Base-by-base conservation (phyloP, 306 rosid species). In the Castanopsis chinensis region DNA sequence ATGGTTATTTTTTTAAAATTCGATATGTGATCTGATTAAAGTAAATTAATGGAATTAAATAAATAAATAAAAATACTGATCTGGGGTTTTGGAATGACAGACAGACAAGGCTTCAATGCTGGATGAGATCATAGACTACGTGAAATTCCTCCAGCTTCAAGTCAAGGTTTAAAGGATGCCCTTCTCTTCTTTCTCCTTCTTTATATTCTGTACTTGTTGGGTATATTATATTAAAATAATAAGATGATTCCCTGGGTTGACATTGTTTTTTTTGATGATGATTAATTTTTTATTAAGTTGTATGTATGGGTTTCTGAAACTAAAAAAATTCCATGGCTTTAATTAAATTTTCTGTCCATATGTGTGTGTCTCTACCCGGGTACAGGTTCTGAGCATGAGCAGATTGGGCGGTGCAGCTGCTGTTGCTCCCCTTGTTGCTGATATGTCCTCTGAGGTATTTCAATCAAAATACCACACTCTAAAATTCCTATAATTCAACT, bases 41-140 rank as follows among this genome's bases (percentile, higher is more conserved):
- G 14, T 63, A 5, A 63, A 37, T 33, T 6, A 37, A 20, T 69
- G 14, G 27, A 49, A 2, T 3, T 49, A 49, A 37, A 37, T 4
- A 69, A 35, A 4, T 35, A 5, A 45, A 35, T 37, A n/a, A 68
- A 68, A 20, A 9, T 69, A 5, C 10, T 69, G 69, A 63, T 63
- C 41, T 63, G 60, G 79, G 57, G 72, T 77, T 77, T 60, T 83
- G 90, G 86, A 83, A 82, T 88, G 88, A 81, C 97, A 96, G 99
- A 90, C 99, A 76, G 99, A 96, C 71, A 96, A 96, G 80, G 97
- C 99, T 77, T 96, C 99, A 73, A 96, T 96, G 99, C 90, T 96
- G 72, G 99, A 96, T 83, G 99, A 96, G 96, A 96, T 96, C 80
- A 96, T 96, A 55, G 99, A 93, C 72, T 96, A 96, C 85, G 99